Percentiles rank a stretch among this genome's conserved stretches.
These are phyloP conservation scores for Handroanthus guayacan DNA, from an alignment of 257 asterid genomes.

Conservation along the genomic window DNA sequence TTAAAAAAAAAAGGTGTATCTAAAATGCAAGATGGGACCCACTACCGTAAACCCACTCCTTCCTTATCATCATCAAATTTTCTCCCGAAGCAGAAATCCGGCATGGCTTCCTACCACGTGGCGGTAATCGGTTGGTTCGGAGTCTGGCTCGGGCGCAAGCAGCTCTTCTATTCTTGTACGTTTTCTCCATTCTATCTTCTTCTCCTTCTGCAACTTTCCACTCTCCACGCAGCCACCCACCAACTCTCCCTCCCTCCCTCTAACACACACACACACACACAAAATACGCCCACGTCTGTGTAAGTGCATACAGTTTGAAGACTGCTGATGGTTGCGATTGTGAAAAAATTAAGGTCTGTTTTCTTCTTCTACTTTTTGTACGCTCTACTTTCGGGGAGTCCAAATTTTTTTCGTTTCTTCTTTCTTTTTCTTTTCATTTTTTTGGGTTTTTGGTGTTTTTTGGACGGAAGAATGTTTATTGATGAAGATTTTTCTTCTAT, in stretches of 20 bases:
- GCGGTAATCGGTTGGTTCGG: constrained; percentile 48
- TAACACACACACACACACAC: not conserved
- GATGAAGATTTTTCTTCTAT: constrained; percentile 20
- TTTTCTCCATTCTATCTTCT: constrained; percentile 20
- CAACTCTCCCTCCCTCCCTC: constrained; percentile 21
- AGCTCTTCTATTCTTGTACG: constrained; percentile 40
- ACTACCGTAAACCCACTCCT: constrained; percentile 19
- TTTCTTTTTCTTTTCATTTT: not conserved
- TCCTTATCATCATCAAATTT: constrained; percentile 35
- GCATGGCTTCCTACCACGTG: constrained; percentile 43
- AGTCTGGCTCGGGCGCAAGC: constrained; percentile 45
- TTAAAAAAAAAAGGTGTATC: not conserved
- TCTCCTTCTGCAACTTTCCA: constrained; percentile 30
- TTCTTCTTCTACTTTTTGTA: not conserved
- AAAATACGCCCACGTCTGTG: not conserved
- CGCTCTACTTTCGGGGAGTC: not conserved
- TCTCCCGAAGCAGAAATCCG: constrained; percentile 38
- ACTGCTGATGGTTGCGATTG: constrained; percentile 34
- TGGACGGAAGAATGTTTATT: not conserved
- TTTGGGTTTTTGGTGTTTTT: not conserved
- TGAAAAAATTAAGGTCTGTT: constrained; percentile 25
- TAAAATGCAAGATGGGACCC: constrained; percentile 36
- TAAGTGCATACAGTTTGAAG: not conserved
- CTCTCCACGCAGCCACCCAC: not conserved
- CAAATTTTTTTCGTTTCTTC: not conserved